A percentile compares a stretch with the other conserved stretches of the same genome.
Evolutionary conservation across 768 basidiomycete species (phyloP).

Genomic region (Naganishia vishniacii): DNA sequence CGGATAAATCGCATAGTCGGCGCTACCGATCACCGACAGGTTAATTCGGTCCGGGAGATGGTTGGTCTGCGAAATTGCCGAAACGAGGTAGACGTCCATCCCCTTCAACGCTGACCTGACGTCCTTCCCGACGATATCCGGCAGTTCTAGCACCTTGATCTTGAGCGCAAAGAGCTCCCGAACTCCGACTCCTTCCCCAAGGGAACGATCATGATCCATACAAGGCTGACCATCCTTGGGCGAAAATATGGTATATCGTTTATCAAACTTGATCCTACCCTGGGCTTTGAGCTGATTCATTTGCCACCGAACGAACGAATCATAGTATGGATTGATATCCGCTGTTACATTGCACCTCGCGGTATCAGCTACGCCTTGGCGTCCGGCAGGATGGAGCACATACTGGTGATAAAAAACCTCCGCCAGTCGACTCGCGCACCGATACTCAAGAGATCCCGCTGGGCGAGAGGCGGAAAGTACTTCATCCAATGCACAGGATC

Average conservation of each 20-base stretch:
- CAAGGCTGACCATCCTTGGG: slow-evolving; percentile 98
- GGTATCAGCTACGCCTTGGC: slow-evolving; percentile 1
- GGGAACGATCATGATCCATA: slow-evolving; percentile 97
- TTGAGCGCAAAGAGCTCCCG: slow-evolving; percentile 95
- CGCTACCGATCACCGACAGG: slow-evolving; percentile 80
- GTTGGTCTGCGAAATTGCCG: slow-evolving; percentile 94
- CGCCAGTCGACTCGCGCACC: slow-evolving; percentile 97
- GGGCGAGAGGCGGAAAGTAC: slow-evolving; percentile 93
- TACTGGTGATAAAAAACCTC: slow-evolving; percentile 77
- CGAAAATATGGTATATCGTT: slow-evolving; percentile 96
- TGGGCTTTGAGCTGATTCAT: slow-evolving; percentile 80
- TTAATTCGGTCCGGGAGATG: slow-evolving; percentile 99
- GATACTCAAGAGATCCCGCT: slow-evolving; percentile 68
- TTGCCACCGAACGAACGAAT: slow-evolving; percentile 96
- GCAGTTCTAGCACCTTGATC: slow-evolving; percentile 86
- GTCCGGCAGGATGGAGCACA: slow-evolving; percentile 11
- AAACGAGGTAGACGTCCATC: slow-evolving; percentile 83
- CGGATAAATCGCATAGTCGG: slow-evolving; percentile 91
- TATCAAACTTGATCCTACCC: slow-evolving; percentile 94
- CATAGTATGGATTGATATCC: slow-evolving; percentile 92
- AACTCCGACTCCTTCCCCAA: slow-evolving; percentile 88
- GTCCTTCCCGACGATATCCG: slow-evolving; percentile 60
- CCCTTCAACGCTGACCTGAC: slow-evolving; percentile 66
- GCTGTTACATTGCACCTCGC: slow-evolving; percentile 45
- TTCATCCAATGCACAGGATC: slow-evolving; percentile 85